Evolutionary conservation across 2,329 filamentous ascomycete species (phyloP).

Genomic region (Acrocalymma vagum): DNA sequence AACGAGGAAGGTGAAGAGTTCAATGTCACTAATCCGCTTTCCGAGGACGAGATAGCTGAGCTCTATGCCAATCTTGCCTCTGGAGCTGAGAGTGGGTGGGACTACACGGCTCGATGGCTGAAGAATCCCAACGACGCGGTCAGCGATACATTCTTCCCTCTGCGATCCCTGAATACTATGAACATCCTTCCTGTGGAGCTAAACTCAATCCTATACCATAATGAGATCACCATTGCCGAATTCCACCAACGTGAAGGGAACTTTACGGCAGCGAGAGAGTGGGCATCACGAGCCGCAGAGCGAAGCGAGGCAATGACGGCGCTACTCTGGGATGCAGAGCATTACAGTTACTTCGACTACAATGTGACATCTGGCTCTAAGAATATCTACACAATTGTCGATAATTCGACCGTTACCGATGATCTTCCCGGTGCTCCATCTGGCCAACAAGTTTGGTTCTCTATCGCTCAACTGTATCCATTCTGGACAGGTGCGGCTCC

Average conservation of each 20-base stretch:
- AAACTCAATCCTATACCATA: constrained; percentile 73
- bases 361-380: constrained; percentile 68
- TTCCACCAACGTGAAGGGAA: constrained; percentile 65
- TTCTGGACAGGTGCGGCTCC: constrained; percentile 75
- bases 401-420: constrained; percentile 50
- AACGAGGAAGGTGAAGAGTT: constrained; percentile 67
- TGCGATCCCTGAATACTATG: constrained; percentile 68
- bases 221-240: constrained; percentile 66
- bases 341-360: constrained; percentile 74
- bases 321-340: constrained; percentile 70
- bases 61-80: constrained; percentile 71
- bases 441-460: constrained; percentile 66
- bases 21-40: constrained; percentile 60
- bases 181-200: constrained; percentile 71
- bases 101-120: constrained; percentile 69
- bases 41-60: constrained; percentile 59
- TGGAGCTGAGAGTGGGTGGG: constrained; percentile 73
- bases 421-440: constrained; percentile 56
- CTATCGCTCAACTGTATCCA: constrained; percentile 70
- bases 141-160: constrained; percentile 69
- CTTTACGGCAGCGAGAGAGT: constrained; percentile 57
- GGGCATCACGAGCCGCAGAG: constrained; percentile 58
- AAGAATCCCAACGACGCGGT: constrained; percentile 65
- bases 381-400: constrained; percentile 60
- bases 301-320: constrained; percentile 70